A percentile compares a stretch with the other conserved stretches of the same genome.
Evolutionary conservation across 176 grass and related monocot species (phyloP).

Genomic region (Triticum monococcum): DNA sequence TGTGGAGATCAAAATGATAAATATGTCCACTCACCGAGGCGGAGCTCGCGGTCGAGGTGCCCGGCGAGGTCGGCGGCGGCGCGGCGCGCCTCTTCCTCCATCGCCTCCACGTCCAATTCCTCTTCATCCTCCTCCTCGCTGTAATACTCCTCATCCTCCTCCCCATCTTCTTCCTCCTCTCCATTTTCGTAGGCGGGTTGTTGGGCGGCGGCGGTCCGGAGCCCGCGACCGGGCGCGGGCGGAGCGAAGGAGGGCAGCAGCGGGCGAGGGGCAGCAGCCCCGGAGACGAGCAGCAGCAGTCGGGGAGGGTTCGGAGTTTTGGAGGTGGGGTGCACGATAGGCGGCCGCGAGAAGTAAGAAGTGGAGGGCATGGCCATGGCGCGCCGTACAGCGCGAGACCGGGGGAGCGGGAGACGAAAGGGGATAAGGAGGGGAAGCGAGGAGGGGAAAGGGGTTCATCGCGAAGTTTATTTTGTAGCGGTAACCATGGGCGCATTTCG

Average conservation of each 20-base stretch:
- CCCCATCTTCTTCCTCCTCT: background rate
- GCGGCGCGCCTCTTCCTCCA: conserved; percentile 83
- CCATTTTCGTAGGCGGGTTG: conserved; percentile 13
- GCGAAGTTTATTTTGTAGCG: no score
- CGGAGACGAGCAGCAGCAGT: background rate
- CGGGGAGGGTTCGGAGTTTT: background rate
- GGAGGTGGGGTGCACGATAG: background rate
- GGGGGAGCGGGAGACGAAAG: background rate
- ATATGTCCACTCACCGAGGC: conserved; percentile 33
- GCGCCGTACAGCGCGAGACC: background rate
- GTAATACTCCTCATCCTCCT: background rate
- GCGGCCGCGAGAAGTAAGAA: conserved; percentile 19
- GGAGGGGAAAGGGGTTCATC: no score
- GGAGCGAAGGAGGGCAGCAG: conserved; percentile 28
- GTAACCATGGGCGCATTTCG: no score
- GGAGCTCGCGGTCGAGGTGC: conserved; percentile 50
- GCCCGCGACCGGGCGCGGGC: background rate
- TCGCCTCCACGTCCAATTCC: conserved; percentile 54
- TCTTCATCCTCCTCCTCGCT: conserved; percentile 29
- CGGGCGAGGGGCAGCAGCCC: background rate
- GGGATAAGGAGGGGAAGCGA: background rate
- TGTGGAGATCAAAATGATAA: background rate
- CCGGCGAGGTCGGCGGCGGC: conserved; percentile 58
- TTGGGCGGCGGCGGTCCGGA: background rate
- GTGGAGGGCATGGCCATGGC: conserved; percentile 36